A percentile compares a stretch with the other conserved stretches of the same genome.
Conservation (phyloP, 2,329 filamentous ascomycete genomes). For the Apiospora aurea region DNA sequence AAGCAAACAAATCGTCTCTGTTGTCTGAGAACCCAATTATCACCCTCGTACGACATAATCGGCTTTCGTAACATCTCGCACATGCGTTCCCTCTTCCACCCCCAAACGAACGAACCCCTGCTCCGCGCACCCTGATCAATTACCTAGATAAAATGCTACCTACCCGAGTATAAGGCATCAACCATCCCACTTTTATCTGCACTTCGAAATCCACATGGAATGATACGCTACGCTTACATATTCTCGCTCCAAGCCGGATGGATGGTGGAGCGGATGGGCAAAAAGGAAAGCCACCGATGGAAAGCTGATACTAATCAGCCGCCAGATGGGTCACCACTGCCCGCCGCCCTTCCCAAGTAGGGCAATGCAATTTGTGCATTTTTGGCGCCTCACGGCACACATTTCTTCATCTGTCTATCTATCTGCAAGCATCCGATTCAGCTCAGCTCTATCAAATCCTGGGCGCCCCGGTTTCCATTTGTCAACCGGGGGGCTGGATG, state of each 20-base stretch:
- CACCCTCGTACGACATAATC: neutral
- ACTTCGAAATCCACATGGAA: neutral
- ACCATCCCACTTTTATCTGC: neutral
- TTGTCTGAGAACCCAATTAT: neutral
- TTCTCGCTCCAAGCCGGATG: neutral
- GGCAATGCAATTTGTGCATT: neutral
- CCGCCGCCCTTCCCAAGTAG: neutral
- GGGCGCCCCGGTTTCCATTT: neutral
- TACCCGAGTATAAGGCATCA: neutral
- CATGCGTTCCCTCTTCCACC: neutral
- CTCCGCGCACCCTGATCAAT: neutral
- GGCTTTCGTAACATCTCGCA: neutral
- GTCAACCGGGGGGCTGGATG: neutral
- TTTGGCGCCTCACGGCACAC: neutral
- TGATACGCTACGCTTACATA: neutral
- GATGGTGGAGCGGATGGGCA: neutral
- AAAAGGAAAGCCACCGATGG: neutral
- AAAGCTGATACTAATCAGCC: neutral
- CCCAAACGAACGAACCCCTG: neutral
- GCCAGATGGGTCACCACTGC: neutral
- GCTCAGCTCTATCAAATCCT: neutral
- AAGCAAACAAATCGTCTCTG: neutral
- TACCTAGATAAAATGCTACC: neutral
- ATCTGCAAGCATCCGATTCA: slow-evolving; percentile 11
- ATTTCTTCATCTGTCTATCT: slow-evolving; percentile 1